Conservation (phyloP, 805 yeast species). For the Suhomyces emberorum region DNA sequence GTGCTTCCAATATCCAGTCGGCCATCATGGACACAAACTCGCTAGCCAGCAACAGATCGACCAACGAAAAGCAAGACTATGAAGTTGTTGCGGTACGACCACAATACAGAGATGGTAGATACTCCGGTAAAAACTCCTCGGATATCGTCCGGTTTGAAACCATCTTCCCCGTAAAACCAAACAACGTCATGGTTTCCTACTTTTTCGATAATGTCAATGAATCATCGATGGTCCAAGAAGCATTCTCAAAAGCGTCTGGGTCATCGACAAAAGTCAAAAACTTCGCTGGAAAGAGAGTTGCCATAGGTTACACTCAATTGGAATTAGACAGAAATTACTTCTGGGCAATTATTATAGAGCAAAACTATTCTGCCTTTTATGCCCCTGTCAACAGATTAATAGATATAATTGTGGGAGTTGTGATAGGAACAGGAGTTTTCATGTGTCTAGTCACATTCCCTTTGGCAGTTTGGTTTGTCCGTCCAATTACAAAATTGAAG, state of each 20-base stretch:
- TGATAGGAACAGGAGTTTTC: slow-evolving; percentile 71
- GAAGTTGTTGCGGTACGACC: slow-evolving; percentile 31
- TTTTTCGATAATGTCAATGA: slow-evolving; percentile 23
- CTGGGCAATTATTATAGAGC: slow-evolving; percentile 80
- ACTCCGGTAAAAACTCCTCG: slow-evolving; percentile 18
- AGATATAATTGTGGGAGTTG: slow-evolving; percentile 72
- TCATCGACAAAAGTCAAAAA: slow-evolving; percentile 26
- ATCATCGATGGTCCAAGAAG: slow-evolving; percentile 26
- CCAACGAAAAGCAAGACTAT: slow-evolving; percentile 19
- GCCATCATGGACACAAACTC: slow-evolving; percentile 24
- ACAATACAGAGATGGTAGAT: slow-evolving; percentile 21
- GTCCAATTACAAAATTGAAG: slow-evolving; percentile 76
- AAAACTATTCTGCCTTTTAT: slow-evolving; percentile 53
- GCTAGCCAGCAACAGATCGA: slow-evolving; percentile 1
- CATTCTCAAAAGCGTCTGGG: slow-evolving; percentile 26
- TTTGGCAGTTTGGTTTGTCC: slow-evolving; percentile 76
- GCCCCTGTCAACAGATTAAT: slow-evolving; percentile 61
- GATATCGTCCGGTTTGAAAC: slow-evolving; percentile 42
- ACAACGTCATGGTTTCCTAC: slow-evolving; percentile 16
- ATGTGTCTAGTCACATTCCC: slow-evolving; percentile 78
- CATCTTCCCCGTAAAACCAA: slow-evolving; percentile 25
- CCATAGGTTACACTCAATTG: slow-evolving; percentile 34
- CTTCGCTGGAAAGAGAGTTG: slow-evolving; percentile 21
- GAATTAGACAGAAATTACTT: slow-evolving; percentile 28
- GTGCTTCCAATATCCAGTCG: slow-evolving; percentile 27